phyloP scores from a whole-genome alignment of 768 basidiomycete species.

The Suillus placidus region DNA sequence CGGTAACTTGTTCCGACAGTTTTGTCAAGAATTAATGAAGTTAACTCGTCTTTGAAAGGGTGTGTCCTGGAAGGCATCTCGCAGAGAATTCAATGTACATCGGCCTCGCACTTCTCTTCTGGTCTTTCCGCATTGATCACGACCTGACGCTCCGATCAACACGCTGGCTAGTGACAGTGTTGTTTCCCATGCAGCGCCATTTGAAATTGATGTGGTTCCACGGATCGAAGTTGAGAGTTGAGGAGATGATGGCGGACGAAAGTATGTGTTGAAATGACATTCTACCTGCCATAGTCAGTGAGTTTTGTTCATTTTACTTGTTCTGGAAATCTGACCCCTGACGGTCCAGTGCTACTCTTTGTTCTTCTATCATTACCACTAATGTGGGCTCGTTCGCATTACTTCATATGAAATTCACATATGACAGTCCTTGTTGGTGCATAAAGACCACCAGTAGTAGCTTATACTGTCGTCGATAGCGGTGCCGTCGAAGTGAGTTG shows the following conservation, averaged over 20 bases:
- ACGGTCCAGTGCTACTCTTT: too few relatives aligned
- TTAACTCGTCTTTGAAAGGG: conserved; percentile 32
- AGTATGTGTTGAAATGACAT: neutral
- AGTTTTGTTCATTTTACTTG: neutral
- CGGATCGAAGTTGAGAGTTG: conserved; percentile 29
- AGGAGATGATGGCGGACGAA: conserved; percentile 17
- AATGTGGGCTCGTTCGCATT: too few relatives aligned
- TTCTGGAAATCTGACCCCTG: too few relatives aligned
- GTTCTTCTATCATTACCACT: too few relatives aligned
- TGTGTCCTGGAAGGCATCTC: conserved; percentile 62
- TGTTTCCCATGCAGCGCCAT: conserved; percentile 59
- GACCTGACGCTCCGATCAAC: conserved; percentile 56
- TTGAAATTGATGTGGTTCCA: conserved; percentile 57
- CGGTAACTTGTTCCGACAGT: conserved; percentile 10
- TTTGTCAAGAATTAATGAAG: neutral
- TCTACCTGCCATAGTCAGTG: too few relatives aligned
- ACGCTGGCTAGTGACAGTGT: conserved; percentile 54
- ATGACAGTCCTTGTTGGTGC: too few relatives aligned
- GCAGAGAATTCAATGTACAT: conserved; percentile 53
- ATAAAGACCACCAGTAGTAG: too few relatives aligned
- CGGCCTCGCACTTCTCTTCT: conserved; percentile 60
- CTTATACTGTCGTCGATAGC: too few relatives aligned
- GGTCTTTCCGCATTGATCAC: conserved; percentile 58
- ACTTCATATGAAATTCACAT: too few relatives aligned
- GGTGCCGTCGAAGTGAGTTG: too few relatives aligned